Conservation (phyloP, 345 rosid species). For the Draba incana region DNA sequence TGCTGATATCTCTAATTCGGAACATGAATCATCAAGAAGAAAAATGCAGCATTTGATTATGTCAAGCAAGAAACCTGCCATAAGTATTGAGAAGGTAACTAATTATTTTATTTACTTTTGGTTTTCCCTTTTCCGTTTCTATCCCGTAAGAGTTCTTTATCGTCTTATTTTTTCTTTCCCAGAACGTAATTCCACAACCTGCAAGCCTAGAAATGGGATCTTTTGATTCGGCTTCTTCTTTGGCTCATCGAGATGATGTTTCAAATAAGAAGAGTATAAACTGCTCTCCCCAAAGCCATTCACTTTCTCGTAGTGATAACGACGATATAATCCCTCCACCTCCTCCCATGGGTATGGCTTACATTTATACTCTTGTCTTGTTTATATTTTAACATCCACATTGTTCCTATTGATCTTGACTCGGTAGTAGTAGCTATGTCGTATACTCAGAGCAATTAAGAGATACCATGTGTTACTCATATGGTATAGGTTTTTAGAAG, state of each 20-base stretch:
- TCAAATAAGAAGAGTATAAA: constrained; percentile 28
- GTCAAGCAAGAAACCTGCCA: constrained; percentile 49
- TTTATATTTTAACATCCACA: constrained; percentile 7
- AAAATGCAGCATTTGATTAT: constrained; percentile 33
- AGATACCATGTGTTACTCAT: too few relatives aligned
- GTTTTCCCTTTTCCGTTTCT: constrained; percentile 19
- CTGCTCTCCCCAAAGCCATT: constrained; percentile 17
- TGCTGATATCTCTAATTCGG: constrained; percentile 43
- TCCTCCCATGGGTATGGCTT: constrained; percentile 58
- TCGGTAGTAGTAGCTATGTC: constrained; percentile 17
- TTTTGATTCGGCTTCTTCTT: constrained; percentile 38
- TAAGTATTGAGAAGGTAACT: constrained; percentile 61
- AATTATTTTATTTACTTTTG: constrained; percentile 8
- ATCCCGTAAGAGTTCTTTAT: not conserved
- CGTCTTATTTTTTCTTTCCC: constrained; percentile 8
- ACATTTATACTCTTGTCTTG: constrained; percentile 17
- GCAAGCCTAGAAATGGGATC: constrained; percentile 44
- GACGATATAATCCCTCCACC: constrained; percentile 56
- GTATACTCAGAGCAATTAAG: too few relatives aligned
- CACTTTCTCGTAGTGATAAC: constrained; percentile 18
- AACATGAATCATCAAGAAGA: constrained; percentile 47
- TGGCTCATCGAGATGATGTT: constrained; percentile 36
- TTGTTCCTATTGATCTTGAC: not conserved
- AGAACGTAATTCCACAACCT: constrained; percentile 46
- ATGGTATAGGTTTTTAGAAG: not conserved